Conservation (phyloP, 352 stramenopile genomes). For the Pythium brassicae region DNA sequence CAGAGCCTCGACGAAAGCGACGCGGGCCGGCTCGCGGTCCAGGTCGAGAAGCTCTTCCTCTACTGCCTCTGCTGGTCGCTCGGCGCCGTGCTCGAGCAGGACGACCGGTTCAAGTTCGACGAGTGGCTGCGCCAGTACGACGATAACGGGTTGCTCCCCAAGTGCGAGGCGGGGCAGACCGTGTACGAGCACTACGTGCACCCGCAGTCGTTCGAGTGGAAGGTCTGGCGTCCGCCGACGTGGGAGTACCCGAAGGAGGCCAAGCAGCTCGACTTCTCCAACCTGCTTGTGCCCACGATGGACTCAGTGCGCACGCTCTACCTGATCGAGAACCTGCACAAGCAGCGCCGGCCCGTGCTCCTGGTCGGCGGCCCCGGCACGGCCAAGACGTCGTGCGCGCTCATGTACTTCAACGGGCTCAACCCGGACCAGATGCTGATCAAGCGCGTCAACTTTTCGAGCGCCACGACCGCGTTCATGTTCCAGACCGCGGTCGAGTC, state of each 20-base stretch:
- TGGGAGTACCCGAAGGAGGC: conserved; percentile 95
- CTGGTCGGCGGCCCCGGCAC: conserved; percentile 97
- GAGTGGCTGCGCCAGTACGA: conserved; percentile 93
- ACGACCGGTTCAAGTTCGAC: conserved; percentile 96
- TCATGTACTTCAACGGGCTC: conserved; percentile 97
- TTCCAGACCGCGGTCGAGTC: conserved; percentile 97
- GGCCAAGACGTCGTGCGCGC: conserved; percentile 96
- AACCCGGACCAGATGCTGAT: conserved; percentile 94
- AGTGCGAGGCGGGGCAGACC: conserved; percentile 85
- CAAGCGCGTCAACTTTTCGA: conserved; percentile 98
- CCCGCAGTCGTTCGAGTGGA: conserved; percentile 91
- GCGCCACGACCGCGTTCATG: conserved; percentile 96
- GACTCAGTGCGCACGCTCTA: conserved; percentile 96
- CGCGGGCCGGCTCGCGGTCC: conserved; percentile 57
- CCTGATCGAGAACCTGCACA: conserved; percentile 89
- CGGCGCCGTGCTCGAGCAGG: conserved; percentile 93
- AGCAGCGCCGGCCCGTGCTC: conserved; percentile 93
- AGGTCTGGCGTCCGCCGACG: conserved; percentile 91
- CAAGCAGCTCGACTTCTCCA: conserved; percentile 96
- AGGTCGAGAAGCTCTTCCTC: conserved; percentile 95
- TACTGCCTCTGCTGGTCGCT: conserved; percentile 97
- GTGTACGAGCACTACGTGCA: conserved; percentile 95
- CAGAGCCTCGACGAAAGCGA: conserved; percentile 66
- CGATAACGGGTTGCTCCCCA: conserved; percentile 88
- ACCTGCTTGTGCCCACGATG: conserved; percentile 98